Evolutionary conservation across 2,329 filamentous ascomycete species (phyloP).

Genomic region (Lasiodiplodia theobromae): DNA sequence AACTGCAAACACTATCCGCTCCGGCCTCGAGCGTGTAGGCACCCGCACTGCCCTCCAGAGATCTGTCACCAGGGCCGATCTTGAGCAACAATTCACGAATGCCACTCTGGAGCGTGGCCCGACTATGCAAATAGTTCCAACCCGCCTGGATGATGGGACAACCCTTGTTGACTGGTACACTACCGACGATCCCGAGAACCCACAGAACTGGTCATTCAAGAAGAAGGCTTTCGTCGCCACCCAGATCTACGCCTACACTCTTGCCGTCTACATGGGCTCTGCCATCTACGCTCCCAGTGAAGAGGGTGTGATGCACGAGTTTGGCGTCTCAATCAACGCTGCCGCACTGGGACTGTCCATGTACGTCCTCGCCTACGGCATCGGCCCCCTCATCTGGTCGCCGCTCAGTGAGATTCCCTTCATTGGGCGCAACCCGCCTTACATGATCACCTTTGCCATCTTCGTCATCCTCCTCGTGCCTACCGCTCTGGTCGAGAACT

Average conservation of each 20-base stretch:
- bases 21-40: slow-evolving; percentile 45
- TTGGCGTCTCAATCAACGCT: slow-evolving; percentile 59
- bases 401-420: slow-evolving; percentile 71
- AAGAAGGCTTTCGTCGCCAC: slow-evolving; percentile 41
- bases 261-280: slow-evolving; percentile 63
- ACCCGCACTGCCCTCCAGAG: slow-evolving; percentile 47
- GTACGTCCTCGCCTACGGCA: slow-evolving; percentile 68
- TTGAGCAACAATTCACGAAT: slow-evolving; percentile 48
- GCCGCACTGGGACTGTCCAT: slow-evolving; percentile 66
- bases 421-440: slow-evolving; percentile 72
- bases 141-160: slow-evolving; percentile 45
- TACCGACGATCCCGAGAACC: slow-evolving; percentile 42
- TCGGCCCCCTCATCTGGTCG: slow-evolving; percentile 70
- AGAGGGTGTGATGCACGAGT: slow-evolving; percentile 59
- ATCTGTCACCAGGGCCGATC: slow-evolving; percentile 47
- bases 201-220: slow-evolving; percentile 31
- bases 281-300: slow-evolving; percentile 58
- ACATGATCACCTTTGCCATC: slow-evolving; percentile 71
- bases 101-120: slow-evolving; percentile 42
- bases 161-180: slow-evolving; percentile 55
- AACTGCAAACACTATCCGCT: slow-evolving; percentile 38
- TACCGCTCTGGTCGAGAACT: slow-evolving; percentile 68
- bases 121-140: slow-evolving; percentile 45
- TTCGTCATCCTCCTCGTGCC: slow-evolving; percentile 73
- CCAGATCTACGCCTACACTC: slow-evolving; percentile 61